phyloP scores from a whole-genome alignment of 495 filamentous ascomycete species.

The Talaromyces liani region DNA sequence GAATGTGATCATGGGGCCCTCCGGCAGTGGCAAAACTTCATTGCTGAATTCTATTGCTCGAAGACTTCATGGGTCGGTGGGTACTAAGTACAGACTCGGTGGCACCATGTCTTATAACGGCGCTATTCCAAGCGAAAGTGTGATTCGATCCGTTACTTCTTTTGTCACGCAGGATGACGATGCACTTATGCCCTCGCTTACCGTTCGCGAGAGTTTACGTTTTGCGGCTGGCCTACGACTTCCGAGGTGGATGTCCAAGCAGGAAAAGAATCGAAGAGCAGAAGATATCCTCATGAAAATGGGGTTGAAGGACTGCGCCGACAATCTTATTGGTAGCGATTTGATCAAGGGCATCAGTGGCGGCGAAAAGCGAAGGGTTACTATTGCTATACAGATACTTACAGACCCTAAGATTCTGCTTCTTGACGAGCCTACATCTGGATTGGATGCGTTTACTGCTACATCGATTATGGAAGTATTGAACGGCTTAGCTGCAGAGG shows the following conservation, averaged over 20 bases:
- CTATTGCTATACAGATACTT: constrained; percentile 68
- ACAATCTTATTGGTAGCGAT: constrained; percentile 63
- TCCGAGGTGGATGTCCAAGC: constrained; percentile 56
- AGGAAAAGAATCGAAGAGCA: constrained; percentile 55
- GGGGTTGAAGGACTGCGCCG: constrained; percentile 70
- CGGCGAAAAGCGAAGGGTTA: constrained; percentile 66
- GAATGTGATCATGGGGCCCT: constrained; percentile 74
- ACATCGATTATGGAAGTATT: constrained; percentile 67
- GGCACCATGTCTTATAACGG: constrained; percentile 63
- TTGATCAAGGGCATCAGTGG: constrained; percentile 70
- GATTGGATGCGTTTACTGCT: constrained; percentile 69
- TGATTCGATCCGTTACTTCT: constrained; percentile 61
- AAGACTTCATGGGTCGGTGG: constrained; percentile 48
- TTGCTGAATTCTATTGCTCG: constrained; percentile 62
- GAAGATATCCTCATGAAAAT: constrained; percentile 67
- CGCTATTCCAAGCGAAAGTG: constrained; percentile 52
- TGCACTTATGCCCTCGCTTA: constrained; percentile 63
- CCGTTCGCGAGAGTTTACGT: constrained; percentile 62
- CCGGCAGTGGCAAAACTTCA: constrained; percentile 66
- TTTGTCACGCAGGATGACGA: constrained; percentile 75
- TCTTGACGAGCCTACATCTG: constrained; percentile 69
- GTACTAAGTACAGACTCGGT: constrained; percentile 43
- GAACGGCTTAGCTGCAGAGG: constrained; percentile 59
- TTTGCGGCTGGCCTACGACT: constrained; percentile 64
- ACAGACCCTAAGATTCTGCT: constrained; percentile 64